Evolutionary conservation across 106 monocot species (phyloP), one percentile per base, ranked within the genome.

Genomic region (Dioscorea alata): DNA sequence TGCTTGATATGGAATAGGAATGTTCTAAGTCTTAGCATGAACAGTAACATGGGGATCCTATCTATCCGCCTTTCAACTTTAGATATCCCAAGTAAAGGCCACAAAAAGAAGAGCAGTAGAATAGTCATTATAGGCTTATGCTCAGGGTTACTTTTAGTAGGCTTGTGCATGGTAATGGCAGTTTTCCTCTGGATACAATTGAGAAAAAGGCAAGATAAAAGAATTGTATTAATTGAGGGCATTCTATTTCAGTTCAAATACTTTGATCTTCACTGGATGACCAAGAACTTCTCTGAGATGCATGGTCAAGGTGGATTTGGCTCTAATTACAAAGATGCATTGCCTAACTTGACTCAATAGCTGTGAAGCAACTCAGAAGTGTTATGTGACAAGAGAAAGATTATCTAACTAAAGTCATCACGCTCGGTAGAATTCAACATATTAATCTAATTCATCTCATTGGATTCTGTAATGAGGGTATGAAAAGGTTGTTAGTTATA

Each of bases 331-430:
- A 78, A 74, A 67, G 83, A 78, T n/a, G 54, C 13, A 10, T 63
- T 83, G 33, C 59, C 71, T 0, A 50, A 78, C 21, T 83, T 74
- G 18, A 63, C 67, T 6, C 17, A 2, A 66, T 83, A 0, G 78
- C 83, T 0, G 83, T 78, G 17, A 83, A 83, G 65, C 74, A 71
- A 52, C 70, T 83, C 2, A 71, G 78, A 71, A 77, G 73, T 2
- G 0, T 60, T 4, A 33, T 42, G 5, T 71, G 75, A 71, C 78
- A 78, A 15, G 83, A 83, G 71, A 83, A 78, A 57, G 78, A 83
- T 35, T 83, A 78, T 58, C 73, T 60, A 31, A 48, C 70, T 4
- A 74, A 83, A 71, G 78, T 83, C 0, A 60, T 35, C 66, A 71
- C 74, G 4, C 31, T 83, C 6, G 83, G 70, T 6, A 42, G 64